Percentiles rank a stretch among this genome's conserved stretches.
Conservation (phyloP, 768 basidiomycete species). For the Suillus ampliporus region DNA sequence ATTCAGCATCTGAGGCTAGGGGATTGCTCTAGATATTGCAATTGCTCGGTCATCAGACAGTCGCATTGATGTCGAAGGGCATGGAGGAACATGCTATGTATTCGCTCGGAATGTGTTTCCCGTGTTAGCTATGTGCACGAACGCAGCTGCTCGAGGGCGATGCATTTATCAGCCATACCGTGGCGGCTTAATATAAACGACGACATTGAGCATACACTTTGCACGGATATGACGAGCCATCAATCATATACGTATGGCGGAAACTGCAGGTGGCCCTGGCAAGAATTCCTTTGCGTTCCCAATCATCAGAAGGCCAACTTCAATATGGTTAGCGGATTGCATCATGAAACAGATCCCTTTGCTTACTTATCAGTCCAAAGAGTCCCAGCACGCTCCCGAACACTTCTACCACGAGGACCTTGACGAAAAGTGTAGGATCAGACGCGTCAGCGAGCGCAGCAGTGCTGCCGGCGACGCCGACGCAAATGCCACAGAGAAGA, state of each 20-base stretch:
- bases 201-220: neutral
- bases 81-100: neutral
- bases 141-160: neutral
- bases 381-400: slow-evolving; percentile 91
- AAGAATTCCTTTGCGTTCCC: slow-evolving; percentile 65
- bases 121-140: neutral
- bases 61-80: neutral
- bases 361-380: slow-evolving; percentile 90
- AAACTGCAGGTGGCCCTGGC: slow-evolving; percentile 36
- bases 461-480: slow-evolving; percentile 94
- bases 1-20: neutral
- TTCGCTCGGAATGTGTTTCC: neutral
- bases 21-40: neutral
- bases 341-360: neutral
- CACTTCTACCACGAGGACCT: slow-evolving; percentile 95
- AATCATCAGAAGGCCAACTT: slow-evolving; percentile 85
- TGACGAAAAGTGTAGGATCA: slow-evolving; percentile 93
- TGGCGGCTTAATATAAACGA: neutral
- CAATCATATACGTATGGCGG: slow-evolving; percentile 1
- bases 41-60: neutral
- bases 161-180: neutral
- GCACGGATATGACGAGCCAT: neutral
- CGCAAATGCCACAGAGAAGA: slow-evolving; percentile 91
- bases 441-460: slow-evolving; percentile 96
- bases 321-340: slow-evolving; percentile 10